Evolutionary conservation across 257 asterid genomes (phyloP), one percentile per base, ranked within the genome.

Genomic region (Galeopsis tetrahit): DNA sequence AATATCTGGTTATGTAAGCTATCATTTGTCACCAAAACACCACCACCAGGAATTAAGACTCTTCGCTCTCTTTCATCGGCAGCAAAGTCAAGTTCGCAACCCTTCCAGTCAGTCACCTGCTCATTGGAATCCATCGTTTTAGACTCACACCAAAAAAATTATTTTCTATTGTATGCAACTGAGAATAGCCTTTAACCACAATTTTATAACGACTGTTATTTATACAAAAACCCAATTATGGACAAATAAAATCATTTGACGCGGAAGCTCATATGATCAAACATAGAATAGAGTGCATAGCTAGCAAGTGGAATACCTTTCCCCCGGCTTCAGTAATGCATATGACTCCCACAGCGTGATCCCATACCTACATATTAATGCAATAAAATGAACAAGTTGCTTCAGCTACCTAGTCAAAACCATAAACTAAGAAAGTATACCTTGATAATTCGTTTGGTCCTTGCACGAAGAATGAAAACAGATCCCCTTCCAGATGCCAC

Each of bases 281-380:
- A 56, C 14, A 34, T 7, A 8, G 35, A 38, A 7, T 4, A 63
- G 43, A 65, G 53, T 48, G 60, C 61, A 72, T 56, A 64, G 63
- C 66, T 31, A 32, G 72, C 3, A 69, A 67, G 13, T 8, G 14
- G 36, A 79, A 17, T 76, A 93, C 98, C 96, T 89, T 89, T 71
- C 97, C 97, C 49, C 96, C 97, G 3, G 98, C 96, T 83, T 94
- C 98, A 38, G 75, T 91, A 76, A 89, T 85, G 67, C 97, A 94
- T 74, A 91, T 86, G 72, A 87, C 81, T 72, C 98, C 98, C 60
- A 84, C 96, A 78, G 97, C 96, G 35, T 91, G 98, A 81, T 94
- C 97, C 97, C 98, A 94, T 2, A 80, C 96, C 98, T 94, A 78
- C 66, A 82, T 53, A 74, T 39, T 4, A 69, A 48, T 0, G n/a